phyloP scores from a whole-genome alignment of 257 asterid species.

The Solanum acaule region DNA sequence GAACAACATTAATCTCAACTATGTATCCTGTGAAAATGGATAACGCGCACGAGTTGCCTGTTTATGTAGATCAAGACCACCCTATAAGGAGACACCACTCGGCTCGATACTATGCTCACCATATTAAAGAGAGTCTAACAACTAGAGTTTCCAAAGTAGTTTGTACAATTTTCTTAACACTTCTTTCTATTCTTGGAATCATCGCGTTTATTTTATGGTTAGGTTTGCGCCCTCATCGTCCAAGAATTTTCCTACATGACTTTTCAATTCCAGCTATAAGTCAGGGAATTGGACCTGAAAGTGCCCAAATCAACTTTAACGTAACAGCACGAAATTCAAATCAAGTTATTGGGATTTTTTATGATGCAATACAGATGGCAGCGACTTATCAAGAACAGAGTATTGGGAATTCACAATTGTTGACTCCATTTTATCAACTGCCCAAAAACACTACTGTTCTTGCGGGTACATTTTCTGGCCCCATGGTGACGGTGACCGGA shows the following conservation, averaged over 20 bases:
- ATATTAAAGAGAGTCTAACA: constrained; percentile 70
- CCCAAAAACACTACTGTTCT: constrained; percentile 61
- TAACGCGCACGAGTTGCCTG: constrained; percentile 22
- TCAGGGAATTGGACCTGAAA: constrained; percentile 25
- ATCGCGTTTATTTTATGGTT: constrained; percentile 80
- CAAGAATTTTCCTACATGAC: constrained; percentile 48
- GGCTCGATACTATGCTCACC: constrained; percentile 71
- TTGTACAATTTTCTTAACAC: constrained; percentile 48
- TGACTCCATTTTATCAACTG: constrained; percentile 51
- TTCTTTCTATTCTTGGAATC: constrained; percentile 53
- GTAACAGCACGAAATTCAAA: constrained; percentile 62
- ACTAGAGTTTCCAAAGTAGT: constrained; percentile 63
- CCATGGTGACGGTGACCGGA: constrained; percentile 26
- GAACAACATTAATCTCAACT: not conserved
- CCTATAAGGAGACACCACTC: constrained; percentile 54
- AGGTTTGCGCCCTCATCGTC: constrained; percentile 87
- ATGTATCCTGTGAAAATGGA: constrained; percentile 6
- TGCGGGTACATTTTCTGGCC: constrained; percentile 42
- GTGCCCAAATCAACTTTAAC: constrained; percentile 45
- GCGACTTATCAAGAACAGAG: constrained; percentile 38
- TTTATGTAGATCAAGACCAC: constrained; percentile 10
- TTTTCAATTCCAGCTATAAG: constrained; percentile 49
- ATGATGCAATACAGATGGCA: constrained; percentile 43
- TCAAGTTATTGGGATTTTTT: constrained; percentile 51
- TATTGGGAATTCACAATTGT: constrained; percentile 29